These are phyloP conservation scores for Lactifluus volemus DNA, from an alignment of 768 basidiomycete species.

Conservation along the genomic window DNA sequence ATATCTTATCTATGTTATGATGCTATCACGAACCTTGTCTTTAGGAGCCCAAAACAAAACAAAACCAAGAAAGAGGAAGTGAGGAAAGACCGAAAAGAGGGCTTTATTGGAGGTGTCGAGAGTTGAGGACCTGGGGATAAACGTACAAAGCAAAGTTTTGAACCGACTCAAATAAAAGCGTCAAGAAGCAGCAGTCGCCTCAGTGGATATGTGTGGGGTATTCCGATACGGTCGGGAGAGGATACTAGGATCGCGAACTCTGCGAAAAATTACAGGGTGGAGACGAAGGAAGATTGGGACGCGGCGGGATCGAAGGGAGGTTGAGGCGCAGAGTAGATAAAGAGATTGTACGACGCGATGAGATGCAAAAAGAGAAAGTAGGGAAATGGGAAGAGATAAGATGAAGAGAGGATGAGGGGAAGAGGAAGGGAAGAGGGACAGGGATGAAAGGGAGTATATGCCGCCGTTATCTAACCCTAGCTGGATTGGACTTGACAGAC, in stretches of 20 bases:
- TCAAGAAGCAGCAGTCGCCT: neutral
- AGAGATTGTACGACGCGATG: slow-evolving; percentile 8
- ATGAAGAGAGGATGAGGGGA: neutral
- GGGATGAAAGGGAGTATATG: neutral
- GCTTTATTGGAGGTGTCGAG: neutral
- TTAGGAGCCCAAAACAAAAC: neutral
- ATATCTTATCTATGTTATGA: neutral
- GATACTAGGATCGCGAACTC: neutral
- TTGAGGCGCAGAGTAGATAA: neutral
- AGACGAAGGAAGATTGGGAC: neutral
- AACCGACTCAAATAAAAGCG: neutral
- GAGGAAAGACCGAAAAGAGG: neutral
- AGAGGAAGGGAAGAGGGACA: neutral
- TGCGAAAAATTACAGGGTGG: neutral
- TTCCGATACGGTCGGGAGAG: neutral
- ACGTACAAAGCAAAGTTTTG: slow-evolving; percentile 9
- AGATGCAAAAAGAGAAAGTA: neutral
- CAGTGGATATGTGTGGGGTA: neutral
- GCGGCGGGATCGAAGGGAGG: neutral
- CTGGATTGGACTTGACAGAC: neutral
- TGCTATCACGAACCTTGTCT: slow-evolving; percentile 1
- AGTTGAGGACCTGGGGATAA: neutral
- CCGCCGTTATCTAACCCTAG: slow-evolving; percentile 6
- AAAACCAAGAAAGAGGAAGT: neutral
- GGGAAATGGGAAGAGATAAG: neutral